Evolutionary conservation across 2,329 filamentous ascomycete genomes (phyloP), one percentile per base, ranked within the genome.

Genomic region (Leptographium flavum): DNA sequence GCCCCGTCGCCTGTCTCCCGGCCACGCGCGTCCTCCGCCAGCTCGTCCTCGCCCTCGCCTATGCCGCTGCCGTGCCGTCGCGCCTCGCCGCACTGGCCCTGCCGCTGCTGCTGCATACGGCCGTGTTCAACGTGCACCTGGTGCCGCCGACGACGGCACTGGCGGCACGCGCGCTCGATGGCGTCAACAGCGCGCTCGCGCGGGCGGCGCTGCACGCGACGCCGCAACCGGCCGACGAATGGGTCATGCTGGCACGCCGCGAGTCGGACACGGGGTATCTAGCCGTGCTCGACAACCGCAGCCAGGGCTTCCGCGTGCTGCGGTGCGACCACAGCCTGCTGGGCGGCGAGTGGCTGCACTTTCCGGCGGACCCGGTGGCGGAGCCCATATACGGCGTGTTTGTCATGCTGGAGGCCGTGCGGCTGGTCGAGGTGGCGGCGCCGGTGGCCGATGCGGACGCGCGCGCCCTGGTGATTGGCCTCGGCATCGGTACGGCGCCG

Each of bases 361-460:
- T 63, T 53, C 62, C 55, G 61, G 80, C 59, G 48, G 69, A 63
- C 42, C 65, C 57, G 50, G 72, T 87, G 17, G 75, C 77, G 11
- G 92, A 98, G 62, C 87, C 90, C 0, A 86, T 98, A 46, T 98
- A 96, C 58, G 82, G 86, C 10, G 83, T 96, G n/a, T 98, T 98
- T 60, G 81, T 86, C 23, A 93, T 94, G 73, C 75, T 98, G 1
- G 92, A 98, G 61, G 87, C 90, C 4, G 82, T 96, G 7, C 76
- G 92, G 21, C 71, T 98, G 28, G 71, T 94, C 22, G 70, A 92
- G 53, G 68, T 68, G 1, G 63, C 69, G 5, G 66, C 71, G 27
- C 64, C 62, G 14, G 62, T 68, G 43, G 64, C 64, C 2, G 83
- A 88, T 53, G 63, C 63, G n/a, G 66, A 84, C 48, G 83, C 84